Evolutionary conservation across 1,284 basidiomycete species (phyloP).

Genomic region (Ceratobasidium theobromae): DNA sequence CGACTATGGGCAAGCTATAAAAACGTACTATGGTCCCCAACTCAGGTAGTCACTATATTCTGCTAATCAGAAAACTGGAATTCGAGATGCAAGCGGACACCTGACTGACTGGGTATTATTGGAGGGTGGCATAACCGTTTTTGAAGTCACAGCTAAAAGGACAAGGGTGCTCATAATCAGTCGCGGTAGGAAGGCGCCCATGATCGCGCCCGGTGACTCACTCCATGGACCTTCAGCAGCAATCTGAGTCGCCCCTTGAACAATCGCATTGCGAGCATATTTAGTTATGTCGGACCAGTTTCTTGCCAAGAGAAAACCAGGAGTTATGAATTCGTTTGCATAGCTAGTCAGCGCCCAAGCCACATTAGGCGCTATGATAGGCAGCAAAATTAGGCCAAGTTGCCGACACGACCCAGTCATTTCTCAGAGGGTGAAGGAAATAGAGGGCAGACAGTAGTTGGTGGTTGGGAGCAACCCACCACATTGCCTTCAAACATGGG

Average conservation of each 20-base stretch:
- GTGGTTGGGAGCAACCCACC: too few species aligned
- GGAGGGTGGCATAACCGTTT: slow-evolving; percentile 42
- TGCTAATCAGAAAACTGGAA: not conserved
- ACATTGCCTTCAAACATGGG: too few species aligned
- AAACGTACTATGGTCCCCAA: slow-evolving; percentile 36
- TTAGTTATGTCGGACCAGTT: slow-evolving; percentile 43
- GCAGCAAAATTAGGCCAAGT: too few species aligned
- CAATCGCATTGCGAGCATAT: slow-evolving; percentile 50
- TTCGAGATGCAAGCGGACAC: not conserved
- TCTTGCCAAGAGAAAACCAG: slow-evolving; percentile 49
- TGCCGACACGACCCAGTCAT: too few species aligned
- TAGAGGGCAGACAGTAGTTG: too few species aligned
- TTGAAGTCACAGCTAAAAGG: slow-evolving; percentile 32
- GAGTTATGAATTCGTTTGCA: slow-evolving; percentile 58
- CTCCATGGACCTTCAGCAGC: slow-evolving; percentile 57
- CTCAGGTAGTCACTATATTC: slow-evolving; percentile 35
- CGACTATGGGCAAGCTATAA: not conserved
- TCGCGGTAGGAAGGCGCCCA: not conserved
- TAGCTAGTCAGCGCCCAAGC: slow-evolving; percentile 44
- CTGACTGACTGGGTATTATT: slow-evolving; percentile 36
- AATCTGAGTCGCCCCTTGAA: slow-evolving; percentile 49
- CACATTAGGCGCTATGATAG: too few species aligned
- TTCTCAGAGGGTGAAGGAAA: too few species aligned
- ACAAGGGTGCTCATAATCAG: not conserved
- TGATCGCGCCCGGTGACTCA: slow-evolving; percentile 41